Base-by-base conservation (phyloP, 768 basidiomycete genomes). In the Psilocybe subaeruginosa region DNA sequence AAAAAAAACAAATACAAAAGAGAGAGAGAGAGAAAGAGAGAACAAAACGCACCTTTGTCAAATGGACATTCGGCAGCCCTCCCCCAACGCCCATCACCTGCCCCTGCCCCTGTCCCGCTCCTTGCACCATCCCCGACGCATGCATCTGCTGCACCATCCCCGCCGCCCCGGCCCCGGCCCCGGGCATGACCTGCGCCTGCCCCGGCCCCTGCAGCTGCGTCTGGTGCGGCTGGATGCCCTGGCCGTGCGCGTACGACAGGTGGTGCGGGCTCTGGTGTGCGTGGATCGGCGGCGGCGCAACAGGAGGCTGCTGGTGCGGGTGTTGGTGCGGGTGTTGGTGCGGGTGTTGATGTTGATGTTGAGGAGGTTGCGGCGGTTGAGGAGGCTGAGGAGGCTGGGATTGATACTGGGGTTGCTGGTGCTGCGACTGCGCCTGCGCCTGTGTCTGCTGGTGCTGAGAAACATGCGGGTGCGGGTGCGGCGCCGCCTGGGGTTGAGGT, bases 41-140 rank as follows among this genome's bases (percentile, higher is more conserved):
- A 41, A 33, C 0, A 55, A 54, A n/a, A 61, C 62, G 8, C 35
- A 65, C 66, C 64, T 65, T 67, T 8, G 57, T 23, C 30, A 65
- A 67, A 61, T 67, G 61, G 29, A 61, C 47, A 46, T 54, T 47
- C 46, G 37, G 41, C 16, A 41, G 37, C 7, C 7, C 7, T 14
- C 37, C 37, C 2, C 23, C 23, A 23, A 23, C 23, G 23, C 23
- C 23, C 33, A 35, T 35, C 52, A 17, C 51, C 33, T 12, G 49
- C 17, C n/a, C 61, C 61, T 19, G 17, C 17, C 3, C 45, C 45
- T 46, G 45, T 6, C 6, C 45, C 45, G 5, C 3, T 1, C 29
- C 51, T 30, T 31, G 31, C 14, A n/a, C 33, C 16, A 35, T 5
- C 33, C n/a, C n/a, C 16, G n/a, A 0, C 11, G 14, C 37, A 8